Percentiles rank a stretch among this genome's conserved stretches.
These are phyloP conservation scores for Fusarium armeniacum DNA, from an alignment of 2,329 filamentous ascomycete genomes.

Conservation along the genomic window DNA sequence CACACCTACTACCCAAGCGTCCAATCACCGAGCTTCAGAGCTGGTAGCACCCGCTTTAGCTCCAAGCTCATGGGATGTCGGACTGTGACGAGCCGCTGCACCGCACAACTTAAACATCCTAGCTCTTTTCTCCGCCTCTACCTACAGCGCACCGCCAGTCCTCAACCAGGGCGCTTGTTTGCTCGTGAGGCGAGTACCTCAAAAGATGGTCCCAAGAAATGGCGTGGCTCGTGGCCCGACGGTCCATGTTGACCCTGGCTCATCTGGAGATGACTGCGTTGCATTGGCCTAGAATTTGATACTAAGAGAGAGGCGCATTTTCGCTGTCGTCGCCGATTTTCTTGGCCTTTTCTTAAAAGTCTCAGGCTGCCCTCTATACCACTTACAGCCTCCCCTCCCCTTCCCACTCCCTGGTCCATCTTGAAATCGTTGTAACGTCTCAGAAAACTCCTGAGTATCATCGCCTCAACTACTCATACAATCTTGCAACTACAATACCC, in stretches of 20 bases:
- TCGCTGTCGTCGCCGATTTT: conserved; percentile 30
- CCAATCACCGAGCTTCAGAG: conserved; percentile 32
- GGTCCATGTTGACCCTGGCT: conserved; percentile 32
- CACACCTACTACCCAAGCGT: conserved; percentile 10
- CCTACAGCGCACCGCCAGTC: conserved; percentile 34
- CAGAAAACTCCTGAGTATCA: conserved; percentile 43
- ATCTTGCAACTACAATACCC: conserved; percentile 41
- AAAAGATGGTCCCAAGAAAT: conserved; percentile 32
- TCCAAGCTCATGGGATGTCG: conserved; percentile 26
- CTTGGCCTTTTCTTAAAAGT: conserved; percentile 46
- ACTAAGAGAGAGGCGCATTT: conserved; percentile 33
- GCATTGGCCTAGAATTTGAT: conserved; percentile 34
- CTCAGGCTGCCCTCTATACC: conserved; percentile 33
- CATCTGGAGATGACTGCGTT: conserved; percentile 35
- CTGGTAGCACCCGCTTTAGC: conserved; percentile 32
- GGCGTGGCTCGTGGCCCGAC: conserved; percentile 44
- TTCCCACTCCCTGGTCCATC: conserved; percentile 29
- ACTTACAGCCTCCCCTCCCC: conserved; percentile 34
- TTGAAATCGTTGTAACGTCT: conserved; percentile 43
- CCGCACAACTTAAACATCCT: conserved; percentile 39
- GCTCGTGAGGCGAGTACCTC: conserved; percentile 27
- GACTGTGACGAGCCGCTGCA: conserved; percentile 43
- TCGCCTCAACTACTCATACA: conserved; percentile 30
- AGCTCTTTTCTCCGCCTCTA: conserved; percentile 34
- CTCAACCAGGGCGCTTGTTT: conserved; percentile 35